Evolutionary conservation across 352 stramenopile genomes (phyloP).

Genomic region (Thraustochytrium striatum): DNA sequence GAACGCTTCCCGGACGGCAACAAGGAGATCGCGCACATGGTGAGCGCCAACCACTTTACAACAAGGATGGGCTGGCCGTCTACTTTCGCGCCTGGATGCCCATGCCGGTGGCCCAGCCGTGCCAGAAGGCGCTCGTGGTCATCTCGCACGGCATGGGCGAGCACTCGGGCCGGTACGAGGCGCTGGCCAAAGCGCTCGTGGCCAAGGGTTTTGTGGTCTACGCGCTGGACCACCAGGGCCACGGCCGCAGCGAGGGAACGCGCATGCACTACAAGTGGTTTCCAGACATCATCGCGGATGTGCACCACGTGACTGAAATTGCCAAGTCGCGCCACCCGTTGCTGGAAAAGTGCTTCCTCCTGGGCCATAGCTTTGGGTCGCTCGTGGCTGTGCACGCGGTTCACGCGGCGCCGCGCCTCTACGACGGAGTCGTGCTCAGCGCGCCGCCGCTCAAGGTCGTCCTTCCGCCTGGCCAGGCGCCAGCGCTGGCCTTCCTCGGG

Average conservation of each 20-base stretch:
- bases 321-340: slow-evolving; percentile 39
- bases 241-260: slow-evolving; percentile 52
- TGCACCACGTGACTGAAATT: slow-evolving; percentile 39
- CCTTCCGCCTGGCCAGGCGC: neutral
- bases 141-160: slow-evolving; percentile 53
- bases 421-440: slow-evolving; percentile 39
- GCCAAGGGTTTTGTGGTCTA: slow-evolving; percentile 49
- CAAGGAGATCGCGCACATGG: slow-evolving; percentile 9
- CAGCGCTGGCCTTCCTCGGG: slow-evolving; percentile 7
- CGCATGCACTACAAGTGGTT: slow-evolving; percentile 52
- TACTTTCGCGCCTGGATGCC: slow-evolving; percentile 9
- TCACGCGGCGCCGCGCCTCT: slow-evolving; percentile 6
- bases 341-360: slow-evolving; percentile 38
- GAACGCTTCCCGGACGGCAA: neutral
- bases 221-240: slow-evolving; percentile 52
- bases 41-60: slow-evolving; percentile 31
- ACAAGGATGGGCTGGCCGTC: slow-evolving; percentile 37
- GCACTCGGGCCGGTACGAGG: slow-evolving; percentile 45
- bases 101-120: slow-evolving; percentile 1
- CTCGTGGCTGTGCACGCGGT: slow-evolving; percentile 48
- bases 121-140: slow-evolving; percentile 41
- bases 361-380: slow-evolving; percentile 52
- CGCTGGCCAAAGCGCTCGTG: slow-evolving; percentile 17
- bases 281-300: slow-evolving; percentile 49
- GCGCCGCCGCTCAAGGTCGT: slow-evolving; percentile 39